Percentiles rank a stretch among this genome's conserved stretches.
Evolutionary conservation across 805 yeast species (phyloP).

Genomic region (Metschnikowia lunata): DNA sequence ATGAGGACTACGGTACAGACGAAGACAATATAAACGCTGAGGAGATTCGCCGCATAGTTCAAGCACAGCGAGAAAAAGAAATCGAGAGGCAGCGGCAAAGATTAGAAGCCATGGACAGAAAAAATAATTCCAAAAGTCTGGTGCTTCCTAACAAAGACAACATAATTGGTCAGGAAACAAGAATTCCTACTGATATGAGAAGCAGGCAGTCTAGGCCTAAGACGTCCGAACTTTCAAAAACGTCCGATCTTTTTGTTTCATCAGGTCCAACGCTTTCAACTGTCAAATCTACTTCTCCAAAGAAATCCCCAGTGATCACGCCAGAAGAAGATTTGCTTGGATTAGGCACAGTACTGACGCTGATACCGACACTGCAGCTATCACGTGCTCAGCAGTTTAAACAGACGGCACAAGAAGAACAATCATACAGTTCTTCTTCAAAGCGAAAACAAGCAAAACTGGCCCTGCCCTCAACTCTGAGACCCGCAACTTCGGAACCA

Average conservation of each 20-base stretch:
- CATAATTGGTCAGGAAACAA: not conserved
- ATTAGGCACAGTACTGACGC: constrained; percentile 10
- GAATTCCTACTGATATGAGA: not conserved
- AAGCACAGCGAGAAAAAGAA: constrained; percentile 33
- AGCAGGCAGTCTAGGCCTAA: not conserved
- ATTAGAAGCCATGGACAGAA: constrained; percentile 4
- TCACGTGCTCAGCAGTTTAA: constrained; percentile 27
- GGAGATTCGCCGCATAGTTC: constrained; percentile 37
- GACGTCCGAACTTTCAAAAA: not conserved
- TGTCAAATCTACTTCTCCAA: not conserved
- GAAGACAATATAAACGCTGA: constrained; percentile 44
- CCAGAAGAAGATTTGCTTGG: constrained; percentile 27
- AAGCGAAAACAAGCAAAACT: constrained; percentile 16
- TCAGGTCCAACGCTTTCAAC: not conserved
- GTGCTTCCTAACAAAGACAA: not conserved
- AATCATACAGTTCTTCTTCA: constrained; percentile 21
- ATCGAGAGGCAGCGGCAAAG: constrained; percentile 30
- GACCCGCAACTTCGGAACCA: constrained; percentile 17
- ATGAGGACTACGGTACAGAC: constrained; percentile 44
- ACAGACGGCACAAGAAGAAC: constrained; percentile 15
- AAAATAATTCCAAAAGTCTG: not conserved
- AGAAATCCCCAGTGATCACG: not conserved
- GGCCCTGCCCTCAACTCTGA: not conserved
- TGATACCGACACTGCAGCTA: not conserved
- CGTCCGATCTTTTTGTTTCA: not conserved